phyloP scores from a whole-genome alignment of 2,329 filamentous ascomycete species.

The Didymellaceae sp. region DNA sequence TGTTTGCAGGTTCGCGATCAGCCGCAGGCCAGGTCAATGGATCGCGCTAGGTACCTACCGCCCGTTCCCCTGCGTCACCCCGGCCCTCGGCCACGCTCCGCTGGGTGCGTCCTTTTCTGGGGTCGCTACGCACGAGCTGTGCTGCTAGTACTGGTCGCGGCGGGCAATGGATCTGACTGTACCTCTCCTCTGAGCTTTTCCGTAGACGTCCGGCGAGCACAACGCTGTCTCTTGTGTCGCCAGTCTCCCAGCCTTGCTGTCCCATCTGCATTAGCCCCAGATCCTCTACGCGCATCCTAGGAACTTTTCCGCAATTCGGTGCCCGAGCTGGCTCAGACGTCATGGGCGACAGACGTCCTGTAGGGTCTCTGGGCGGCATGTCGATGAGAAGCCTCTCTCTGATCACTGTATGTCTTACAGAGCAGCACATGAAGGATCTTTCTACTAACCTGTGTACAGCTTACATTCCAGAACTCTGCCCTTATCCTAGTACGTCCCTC shows the following conservation, averaged over 20 bases:
- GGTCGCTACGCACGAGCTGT: slow-evolving; percentile 2
- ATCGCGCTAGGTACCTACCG: slow-evolving; percentile 14
- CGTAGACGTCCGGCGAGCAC: neutral
- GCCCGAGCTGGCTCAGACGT: slow-evolving; percentile 1
- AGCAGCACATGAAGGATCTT: neutral
- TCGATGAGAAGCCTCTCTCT: slow-evolving; percentile 74
- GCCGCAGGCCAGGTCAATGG: neutral
- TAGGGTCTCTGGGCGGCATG: slow-evolving; percentile 56
- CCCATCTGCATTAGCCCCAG: neutral
- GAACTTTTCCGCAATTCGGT: neutral
- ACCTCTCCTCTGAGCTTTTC: neutral
- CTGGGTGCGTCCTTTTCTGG: neutral
- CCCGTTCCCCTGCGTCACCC: slow-evolving; percentile 9
- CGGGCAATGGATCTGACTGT: slow-evolving; percentile 5
- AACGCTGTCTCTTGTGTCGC: neutral
- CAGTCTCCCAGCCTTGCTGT: neutral
- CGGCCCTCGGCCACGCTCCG: neutral
- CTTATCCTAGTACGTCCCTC: slow-evolving; percentile 69
- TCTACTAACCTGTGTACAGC: slow-evolving; percentile 55
- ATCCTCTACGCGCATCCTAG: neutral
- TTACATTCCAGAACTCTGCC: slow-evolving; percentile 81
- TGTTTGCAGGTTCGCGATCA: too few relatives aligned
- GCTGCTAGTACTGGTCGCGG: slow-evolving; percentile 5
- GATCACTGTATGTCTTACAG: slow-evolving; percentile 61
- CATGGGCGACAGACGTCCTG: slow-evolving; percentile 14